These are phyloP conservation scores for Aegle marmelos DNA, from an alignment of 345 rosid species.

Conservation along the genomic window DNA sequence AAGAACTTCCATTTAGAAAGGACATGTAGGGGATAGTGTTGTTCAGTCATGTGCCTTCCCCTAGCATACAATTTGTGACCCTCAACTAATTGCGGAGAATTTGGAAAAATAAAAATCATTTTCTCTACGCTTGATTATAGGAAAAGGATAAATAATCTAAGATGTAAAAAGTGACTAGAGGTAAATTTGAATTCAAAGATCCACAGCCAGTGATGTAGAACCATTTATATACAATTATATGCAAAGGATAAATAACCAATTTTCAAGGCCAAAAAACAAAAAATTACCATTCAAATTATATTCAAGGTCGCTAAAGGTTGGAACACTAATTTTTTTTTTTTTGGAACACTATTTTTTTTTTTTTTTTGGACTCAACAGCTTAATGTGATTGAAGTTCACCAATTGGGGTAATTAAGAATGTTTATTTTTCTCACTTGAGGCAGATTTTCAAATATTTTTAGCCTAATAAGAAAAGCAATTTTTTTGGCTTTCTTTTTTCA, in stretches of 20 bases:
- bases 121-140: background rate
- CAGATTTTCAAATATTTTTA: no score
- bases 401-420: background rate
- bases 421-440: background rate
- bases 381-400: background rate
- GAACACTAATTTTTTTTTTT: background rate
- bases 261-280: background rate
- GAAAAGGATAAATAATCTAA: background rate
- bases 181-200: background rate
- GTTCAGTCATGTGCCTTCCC: background rate
- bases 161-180: background rate
- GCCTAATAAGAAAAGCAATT: no score
- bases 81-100: background rate
- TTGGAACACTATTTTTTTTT: background rate
- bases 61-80: background rate
- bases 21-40: background rate
- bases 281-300: background rate
- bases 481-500: no score
- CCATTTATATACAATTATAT: background rate
- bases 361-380: background rate
- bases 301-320: background rate
- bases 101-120: background rate
- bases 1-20: background rate
- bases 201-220: background rate
- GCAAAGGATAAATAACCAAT: background rate